Evolutionary conservation across 352 stramenopile species (phyloP).

Genomic region (Phytophthora tentaculata): DNA sequence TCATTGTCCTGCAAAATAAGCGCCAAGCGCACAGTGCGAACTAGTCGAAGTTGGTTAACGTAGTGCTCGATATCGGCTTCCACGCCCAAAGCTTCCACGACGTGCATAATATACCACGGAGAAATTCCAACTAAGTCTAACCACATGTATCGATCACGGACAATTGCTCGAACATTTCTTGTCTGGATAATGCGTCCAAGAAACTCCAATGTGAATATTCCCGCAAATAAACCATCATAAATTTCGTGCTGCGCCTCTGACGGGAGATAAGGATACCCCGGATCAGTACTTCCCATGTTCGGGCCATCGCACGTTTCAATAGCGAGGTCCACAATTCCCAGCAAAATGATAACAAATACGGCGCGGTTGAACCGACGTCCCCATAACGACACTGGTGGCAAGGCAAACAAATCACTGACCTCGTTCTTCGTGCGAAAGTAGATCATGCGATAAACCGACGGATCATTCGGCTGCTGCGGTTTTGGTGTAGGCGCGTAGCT

Average conservation of each 20-base stretch:
- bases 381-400: conserved; percentile 43
- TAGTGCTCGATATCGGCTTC: conserved; percentile 27
- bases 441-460: conserved; percentile 42
- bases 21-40: conserved; percentile 56
- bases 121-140: conserved; percentile 62
- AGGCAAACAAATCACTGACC: conserved; percentile 49
- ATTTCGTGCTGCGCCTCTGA: conserved; percentile 39
- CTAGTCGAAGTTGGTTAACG: conserved; percentile 53
- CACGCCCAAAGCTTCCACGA: conserved; percentile 12
- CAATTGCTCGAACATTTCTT: conserved; percentile 35
- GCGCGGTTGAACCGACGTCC: conserved; percentile 45
- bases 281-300: conserved; percentile 57
- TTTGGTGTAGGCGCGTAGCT: conserved; percentile 1
- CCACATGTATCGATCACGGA: conserved; percentile 52
- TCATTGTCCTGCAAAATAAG: conserved; percentile 66
- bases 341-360: conserved; percentile 61
- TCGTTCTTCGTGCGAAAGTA: conserved; percentile 52
- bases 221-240: conserved; percentile 49
- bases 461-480: conserved; percentile 22
- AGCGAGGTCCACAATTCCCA: conserved; percentile 55
- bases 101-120: conserved; percentile 60
- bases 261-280: conserved; percentile 64
- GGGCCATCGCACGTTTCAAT: conserved; percentile 70
- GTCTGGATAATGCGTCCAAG: conserved; percentile 37
- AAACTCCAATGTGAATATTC: conserved; percentile 68